Evolutionary conservation across 2,329 filamentous ascomycete genomes (phyloP), one percentile per base, ranked within the genome.

Genomic region (Anthostomella pinea): DNA sequence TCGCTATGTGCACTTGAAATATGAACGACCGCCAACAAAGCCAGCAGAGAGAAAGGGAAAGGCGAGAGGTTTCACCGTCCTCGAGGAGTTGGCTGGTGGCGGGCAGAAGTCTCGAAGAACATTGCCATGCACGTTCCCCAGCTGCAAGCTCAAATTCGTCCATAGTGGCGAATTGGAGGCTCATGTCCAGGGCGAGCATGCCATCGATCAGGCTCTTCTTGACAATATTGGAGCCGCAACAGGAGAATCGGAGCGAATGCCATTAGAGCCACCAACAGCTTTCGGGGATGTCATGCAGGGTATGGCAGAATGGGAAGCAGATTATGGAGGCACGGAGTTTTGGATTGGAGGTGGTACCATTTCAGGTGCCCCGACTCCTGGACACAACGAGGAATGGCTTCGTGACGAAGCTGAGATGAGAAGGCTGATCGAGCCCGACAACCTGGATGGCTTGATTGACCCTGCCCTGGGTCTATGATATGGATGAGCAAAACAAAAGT

Each of bases 1-100:
- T 28, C 81, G 87, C 14, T 88, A 84, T 30, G 77, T 87, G 15
- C 91, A 97, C 59, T 68, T 95, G 17, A 79, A 81, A n/a, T 54
- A 63, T 11, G 63, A 69, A 37, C 68, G 75, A 9, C 70, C 71
- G 7, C 27, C 32, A 9, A 38, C 38, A 19, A 40, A 33, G 30
- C 41, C 30, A 24, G 39, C 21, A 51, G 53, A 39, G 14, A 19
- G 16, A 48, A 48, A 37, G n/a, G n/a, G n/a, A 35, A 49, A 24
- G 38, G 43, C 11, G 26, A 24, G 51, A 8, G 37, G 49, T 2
- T 24, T 41, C 3, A 60, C 63, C 30, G 46, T 69, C 9, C 53
- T 75, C 15, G 65, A 70, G 18, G 64, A 68, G 28, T 48, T 75
- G 8, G 62, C 66, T 1, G 70, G 70, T 10, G 58, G 63, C 4